Percentiles rank a stretch among this genome's conserved stretches.
phyloP scores from a whole-genome alignment of 2,329 filamentous ascomycete genomes.

The Dendrostoma leiphaemia region DNA sequence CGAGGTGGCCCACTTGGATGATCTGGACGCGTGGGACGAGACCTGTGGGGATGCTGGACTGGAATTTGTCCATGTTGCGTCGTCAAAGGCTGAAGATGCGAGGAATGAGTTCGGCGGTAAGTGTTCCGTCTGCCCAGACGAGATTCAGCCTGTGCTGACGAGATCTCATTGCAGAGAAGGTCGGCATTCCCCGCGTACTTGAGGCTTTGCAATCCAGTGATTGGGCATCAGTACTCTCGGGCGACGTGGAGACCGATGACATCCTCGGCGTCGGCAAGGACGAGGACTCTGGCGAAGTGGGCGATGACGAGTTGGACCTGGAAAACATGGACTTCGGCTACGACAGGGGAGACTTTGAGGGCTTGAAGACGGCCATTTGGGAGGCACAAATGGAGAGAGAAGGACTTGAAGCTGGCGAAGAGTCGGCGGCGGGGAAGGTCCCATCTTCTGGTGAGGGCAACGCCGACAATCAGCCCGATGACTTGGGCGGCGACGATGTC shows the following conservation, averaged over 20 bases:
- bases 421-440: not conserved
- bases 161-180: constrained; percentile 44
- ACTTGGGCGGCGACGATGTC: constrained; percentile 49
- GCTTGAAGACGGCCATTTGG: constrained; percentile 52
- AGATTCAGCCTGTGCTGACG: too few relatives aligned
- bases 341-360: constrained; percentile 52
- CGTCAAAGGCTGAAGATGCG: constrained; percentile 26
- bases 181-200: constrained; percentile 54
- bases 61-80: constrained; percentile 56
- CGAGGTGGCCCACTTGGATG: constrained; percentile 29
- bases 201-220: constrained; percentile 67
- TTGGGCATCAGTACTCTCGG: constrained; percentile 45
- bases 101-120: constrained; percentile 60
- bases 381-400: constrained; percentile 31
- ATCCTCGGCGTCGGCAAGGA: constrained; percentile 24
- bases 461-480: constrained; percentile 30
- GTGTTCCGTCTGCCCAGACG: too few relatives aligned
- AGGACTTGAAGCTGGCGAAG: constrained; percentile 17
- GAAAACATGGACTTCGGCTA: constrained; percentile 52
- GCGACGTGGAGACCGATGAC: constrained; percentile 31
- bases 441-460: constrained; percentile 15
- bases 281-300: constrained; percentile 23
- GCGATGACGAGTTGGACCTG: constrained; percentile 38
- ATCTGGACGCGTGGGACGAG: constrained; percentile 61
- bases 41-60: constrained; percentile 54